These are phyloP conservation scores for Coniella vitis DNA, from an alignment of 2,329 filamentous ascomycete species.

Conservation along the genomic window DNA sequence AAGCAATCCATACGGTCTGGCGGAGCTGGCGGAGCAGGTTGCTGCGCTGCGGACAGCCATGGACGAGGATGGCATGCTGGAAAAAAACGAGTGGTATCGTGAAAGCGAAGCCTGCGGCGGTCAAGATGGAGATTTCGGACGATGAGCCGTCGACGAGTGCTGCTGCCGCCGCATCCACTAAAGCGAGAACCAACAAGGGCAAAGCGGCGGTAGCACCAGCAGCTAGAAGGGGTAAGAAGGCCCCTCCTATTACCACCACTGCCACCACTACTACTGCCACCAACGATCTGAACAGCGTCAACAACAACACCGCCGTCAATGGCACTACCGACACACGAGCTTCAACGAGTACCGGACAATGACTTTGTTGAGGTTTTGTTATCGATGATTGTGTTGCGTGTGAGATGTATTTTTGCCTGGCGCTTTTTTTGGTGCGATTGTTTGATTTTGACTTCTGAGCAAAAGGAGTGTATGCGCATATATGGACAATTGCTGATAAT, in stretches of 20 bases:
- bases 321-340: no score
- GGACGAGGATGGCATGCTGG: constrained; percentile 25
- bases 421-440: no score
- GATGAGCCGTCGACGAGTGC: constrained; percentile 7
- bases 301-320: neutral
- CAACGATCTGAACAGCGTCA: neutral
- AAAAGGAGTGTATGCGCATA: neutral
- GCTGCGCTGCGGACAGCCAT: constrained; percentile 21
- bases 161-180: constrained; percentile 12
- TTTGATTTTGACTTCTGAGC: no score
- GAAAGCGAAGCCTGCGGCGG: constrained; percentile 13
- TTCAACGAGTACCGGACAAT: no score
- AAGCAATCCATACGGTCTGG: constrained; percentile 2
- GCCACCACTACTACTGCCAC: neutral
- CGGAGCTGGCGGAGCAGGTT: constrained; percentile 16
- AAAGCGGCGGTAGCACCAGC: constrained; percentile 11
- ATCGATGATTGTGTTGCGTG: neutral
- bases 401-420: no score
- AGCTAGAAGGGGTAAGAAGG: constrained; percentile 13
- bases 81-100: constrained; percentile 23
- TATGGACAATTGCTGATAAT: constrained; percentile 8
- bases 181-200: constrained; percentile 22
- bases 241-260: constrained; percentile 3
- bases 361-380: constrained; percentile 2
- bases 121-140: constrained; percentile 21